Evolutionary conservation across 352 stramenopile species (phyloP), one percentile per base, ranked within the genome.

Genomic region (Pythium oligandrum): DNA sequence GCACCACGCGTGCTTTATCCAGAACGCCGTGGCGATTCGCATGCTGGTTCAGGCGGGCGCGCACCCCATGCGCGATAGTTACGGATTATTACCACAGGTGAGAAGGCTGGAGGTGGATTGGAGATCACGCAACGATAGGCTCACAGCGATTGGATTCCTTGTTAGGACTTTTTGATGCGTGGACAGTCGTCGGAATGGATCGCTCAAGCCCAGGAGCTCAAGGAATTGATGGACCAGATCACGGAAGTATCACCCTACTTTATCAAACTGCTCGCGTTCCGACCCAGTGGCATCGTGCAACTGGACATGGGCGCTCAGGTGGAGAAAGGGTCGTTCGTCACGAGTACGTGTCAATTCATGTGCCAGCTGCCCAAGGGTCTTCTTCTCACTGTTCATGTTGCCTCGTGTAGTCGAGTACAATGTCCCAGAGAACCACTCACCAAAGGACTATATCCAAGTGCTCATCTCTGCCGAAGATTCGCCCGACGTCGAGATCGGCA

Each of bases 401-500:
- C 40, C 55, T 43, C 5, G 33, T 57, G 36, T 52, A 93, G 82
- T 95, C 42, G 83, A 95, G 36, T 89, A 81, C 49, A 76, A 89
- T 39, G 79, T 85, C 0, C 84, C 84, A 8, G 84, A 86, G 55
- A 87, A 70, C 10, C 84, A 95, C 70, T 95, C 82, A 4, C 53
- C 71, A 30, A 93, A 90, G 53, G 84, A 95, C 55, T 95, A 95
- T 58, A 87, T 95, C 43, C 84, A 95, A 49, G 68, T 95, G 38
- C 61, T 94, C 4, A 83, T 88, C 37, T 90, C 81, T 2, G 60
- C 85, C 40, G 77, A 90, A 69, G 70, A 83, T 40, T 87, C 80
- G 17, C 52, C 66, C 2, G 81, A 91, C 44, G 75, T 94, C 34
- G 65, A 91, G 52, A 90, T 69, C n/a, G 79, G 81, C 0, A 85